Evolutionary conservation across 179 eudicot genomes (phyloP), one percentile per base, ranked within the genome.

Genomic region (Silene coronaria): DNA sequence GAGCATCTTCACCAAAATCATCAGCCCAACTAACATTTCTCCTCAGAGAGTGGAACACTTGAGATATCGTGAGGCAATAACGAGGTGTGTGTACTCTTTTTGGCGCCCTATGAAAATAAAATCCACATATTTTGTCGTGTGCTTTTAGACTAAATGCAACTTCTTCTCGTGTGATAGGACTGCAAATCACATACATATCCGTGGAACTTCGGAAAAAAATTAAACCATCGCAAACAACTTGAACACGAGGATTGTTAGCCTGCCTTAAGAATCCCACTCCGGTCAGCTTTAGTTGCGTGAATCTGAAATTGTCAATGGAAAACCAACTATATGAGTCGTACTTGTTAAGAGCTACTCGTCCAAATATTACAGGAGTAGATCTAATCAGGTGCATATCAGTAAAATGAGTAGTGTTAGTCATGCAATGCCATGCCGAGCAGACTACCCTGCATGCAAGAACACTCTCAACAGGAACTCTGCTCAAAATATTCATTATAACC

Each of bases 401-500:
- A 55, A 74, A 74, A 30, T 32, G 55, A 9, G 28, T 4, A 9
- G 75, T 72, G 21, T 26, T 19, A 17, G 76, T 45, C 17, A 75
- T 10, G 45, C 34, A 16, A 48, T 30, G 71, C 77, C 71, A 64
- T 75, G 42, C 30, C 26, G 48, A 65, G 53, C 71, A 64, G n/a
- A 75, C 71, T n/a, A n/a, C n/a, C 28, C 42, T 67, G 19, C 77
- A 75, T 26, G 61, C 27, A n/a, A 63, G 14, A 6, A 72, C 14
- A n/a, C n/a, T 81, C 12, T 30, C 59, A 23, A 32, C 64, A 3
- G 77, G 34, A 23, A 68, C 65, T 30, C 78, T 19, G 55, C 73
- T 53, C 2, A 70, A 67, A 38, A 71, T 26, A 45, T 70, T 55
- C 19, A 48, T 57, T 7, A 28, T 22, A 19, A 74, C 23, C 51